These are phyloP conservation scores for Claviceps africana DNA, from an alignment of 2,329 filamentous ascomycete genomes.

Conservation along the genomic window DNA sequence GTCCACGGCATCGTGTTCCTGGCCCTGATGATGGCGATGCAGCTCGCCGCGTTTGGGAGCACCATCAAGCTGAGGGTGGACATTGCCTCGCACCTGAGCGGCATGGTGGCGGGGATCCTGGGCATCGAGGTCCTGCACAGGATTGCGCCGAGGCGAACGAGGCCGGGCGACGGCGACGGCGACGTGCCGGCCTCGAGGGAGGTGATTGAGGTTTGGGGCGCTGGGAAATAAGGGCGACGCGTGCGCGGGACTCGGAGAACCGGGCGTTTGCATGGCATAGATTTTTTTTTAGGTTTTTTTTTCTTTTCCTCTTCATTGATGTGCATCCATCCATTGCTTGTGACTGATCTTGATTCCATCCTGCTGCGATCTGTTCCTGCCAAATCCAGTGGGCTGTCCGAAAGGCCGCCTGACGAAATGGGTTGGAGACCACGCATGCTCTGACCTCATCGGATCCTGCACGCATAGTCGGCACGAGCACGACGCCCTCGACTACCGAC, in stretches of 20 bases:
- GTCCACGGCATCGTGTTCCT: conserved; percentile 42
- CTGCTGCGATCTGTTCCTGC: too few relatives aligned
- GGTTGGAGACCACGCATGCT: too few relatives aligned
- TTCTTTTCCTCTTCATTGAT: too few relatives aligned
- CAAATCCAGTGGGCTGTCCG: too few relatives aligned
- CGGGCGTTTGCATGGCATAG: not conserved
- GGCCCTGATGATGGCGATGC: conserved; percentile 34
- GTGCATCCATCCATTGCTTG: not conserved
- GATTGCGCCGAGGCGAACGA: conserved; percentile 6
- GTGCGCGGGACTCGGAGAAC: too few relatives aligned
- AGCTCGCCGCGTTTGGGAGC: conserved; percentile 33
- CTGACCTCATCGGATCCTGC: too few relatives aligned
- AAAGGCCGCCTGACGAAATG: too few relatives aligned
- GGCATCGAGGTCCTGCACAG: conserved; percentile 23
- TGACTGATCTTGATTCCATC: not conserved
- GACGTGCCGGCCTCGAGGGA: conserved; percentile 1
- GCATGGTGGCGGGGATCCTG: conserved; percentile 32
- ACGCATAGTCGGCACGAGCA: too few relatives aligned
- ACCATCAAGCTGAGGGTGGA: conserved; percentile 30
- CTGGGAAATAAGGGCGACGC: not conserved
- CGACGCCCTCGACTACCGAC: too few relatives aligned
- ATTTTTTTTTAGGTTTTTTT: too few relatives aligned
- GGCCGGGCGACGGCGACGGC: not conserved
- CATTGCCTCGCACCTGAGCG: conserved; percentile 37
- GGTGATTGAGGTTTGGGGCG: conserved; percentile 7